Percentiles rank a stretch among this genome's conserved stretches.
These are phyloP conservation scores for Rhododendron williamsianum DNA, from an alignment of 148 eudicot genomes.

Conservation along the genomic window DNA sequence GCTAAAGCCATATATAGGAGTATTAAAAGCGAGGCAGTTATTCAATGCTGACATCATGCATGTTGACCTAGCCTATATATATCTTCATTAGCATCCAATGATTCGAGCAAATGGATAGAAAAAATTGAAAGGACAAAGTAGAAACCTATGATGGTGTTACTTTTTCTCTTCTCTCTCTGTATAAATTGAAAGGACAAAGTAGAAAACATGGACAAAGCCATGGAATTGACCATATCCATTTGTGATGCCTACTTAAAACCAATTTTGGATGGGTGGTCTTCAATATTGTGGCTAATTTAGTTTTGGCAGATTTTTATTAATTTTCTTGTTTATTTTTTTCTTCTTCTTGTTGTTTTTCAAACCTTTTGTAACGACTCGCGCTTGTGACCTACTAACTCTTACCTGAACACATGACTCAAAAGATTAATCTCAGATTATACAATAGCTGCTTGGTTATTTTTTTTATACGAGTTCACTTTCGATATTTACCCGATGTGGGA, in stretches of 20 bases:
- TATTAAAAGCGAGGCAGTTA: neutral
- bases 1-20: neutral
- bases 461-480: too few species aligned
- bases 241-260: neutral
- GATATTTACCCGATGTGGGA: too few species aligned
- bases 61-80: neutral
- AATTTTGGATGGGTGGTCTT: neutral
- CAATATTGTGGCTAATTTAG: too few species aligned
- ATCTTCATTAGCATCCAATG: neutral
- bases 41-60: neutral
- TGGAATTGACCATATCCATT: neutral
- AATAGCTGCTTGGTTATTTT: too few species aligned
- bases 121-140: neutral
- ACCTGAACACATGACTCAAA: too few species aligned
- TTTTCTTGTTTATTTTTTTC: too few species aligned
- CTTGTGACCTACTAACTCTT: too few species aligned
- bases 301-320: too few species aligned
- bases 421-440: too few species aligned
- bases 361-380: too few species aligned
- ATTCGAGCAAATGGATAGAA: neutral
- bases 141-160: slow-evolving; percentile 1
- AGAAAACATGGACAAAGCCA: neutral
- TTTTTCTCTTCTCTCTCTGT: neutral
- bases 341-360: too few species aligned
- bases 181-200: neutral